Conservation (phyloP, 805 yeast species). For the Wickerhamomyces bovis region DNA sequence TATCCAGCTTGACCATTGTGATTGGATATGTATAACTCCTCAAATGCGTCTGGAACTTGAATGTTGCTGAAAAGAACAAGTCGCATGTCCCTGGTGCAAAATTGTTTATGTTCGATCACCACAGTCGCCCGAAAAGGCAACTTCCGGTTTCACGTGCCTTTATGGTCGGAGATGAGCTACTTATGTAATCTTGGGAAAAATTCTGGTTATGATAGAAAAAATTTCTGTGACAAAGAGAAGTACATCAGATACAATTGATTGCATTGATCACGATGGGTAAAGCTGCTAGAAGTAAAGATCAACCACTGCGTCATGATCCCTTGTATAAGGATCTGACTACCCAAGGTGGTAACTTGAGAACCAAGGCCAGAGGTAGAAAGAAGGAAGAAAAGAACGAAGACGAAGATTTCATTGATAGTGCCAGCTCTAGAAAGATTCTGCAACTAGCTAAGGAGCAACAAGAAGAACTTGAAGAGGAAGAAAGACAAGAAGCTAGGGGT, state of each 20-base stretch:
- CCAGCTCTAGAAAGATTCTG: conserved; percentile 76
- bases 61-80: not conserved
- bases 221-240: not conserved
- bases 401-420: conserved; percentile 72
- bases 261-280: conserved; percentile 51
- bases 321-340: conserved; percentile 72
- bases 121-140: conserved; percentile 3
- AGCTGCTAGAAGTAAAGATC: conserved; percentile 40
- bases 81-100: not conserved
- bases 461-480: conserved; percentile 77
- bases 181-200: not conserved
- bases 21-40: not conserved
- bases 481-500: conserved; percentile 28
- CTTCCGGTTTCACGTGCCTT: conserved; percentile 3
- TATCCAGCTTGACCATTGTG: conserved; percentile 21
- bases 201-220: not conserved
- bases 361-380: conserved; percentile 29
- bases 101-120: not conserved
- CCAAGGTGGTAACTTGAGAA: conserved; percentile 63
- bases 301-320: conserved; percentile 74
- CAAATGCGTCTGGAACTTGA: not conserved
- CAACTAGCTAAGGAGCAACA: conserved; percentile 91
- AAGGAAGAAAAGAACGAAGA: conserved; percentile 38
- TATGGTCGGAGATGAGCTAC: not conserved
- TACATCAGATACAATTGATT: not conserved